Conservation (phyloP, 352 stramenopile species). For the Pythium pyrilobum region DNA sequence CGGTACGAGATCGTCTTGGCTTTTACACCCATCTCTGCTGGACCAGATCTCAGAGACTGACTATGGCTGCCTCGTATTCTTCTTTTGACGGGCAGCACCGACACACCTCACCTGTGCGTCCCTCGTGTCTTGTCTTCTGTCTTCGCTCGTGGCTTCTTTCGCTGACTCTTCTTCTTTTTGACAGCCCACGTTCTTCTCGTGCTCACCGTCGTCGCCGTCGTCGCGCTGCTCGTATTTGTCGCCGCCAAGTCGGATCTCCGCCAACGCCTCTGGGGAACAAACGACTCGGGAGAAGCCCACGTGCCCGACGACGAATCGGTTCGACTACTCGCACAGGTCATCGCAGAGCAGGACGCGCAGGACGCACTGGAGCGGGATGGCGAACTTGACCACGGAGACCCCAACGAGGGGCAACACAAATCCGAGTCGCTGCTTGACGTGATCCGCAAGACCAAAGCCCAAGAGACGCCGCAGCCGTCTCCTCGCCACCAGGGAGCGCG, state of each 20-base stretch:
- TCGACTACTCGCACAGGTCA: constrained; percentile 13
- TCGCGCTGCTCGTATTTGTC: constrained; percentile 16
- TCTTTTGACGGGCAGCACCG: constrained; percentile 2
- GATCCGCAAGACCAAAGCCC: constrained; percentile 28
- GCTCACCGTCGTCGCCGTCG: constrained; percentile 8
- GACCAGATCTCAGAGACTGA: too few relatives aligned
- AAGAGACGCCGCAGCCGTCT: constrained; percentile 2
- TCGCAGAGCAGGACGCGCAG: constrained; percentile 11
- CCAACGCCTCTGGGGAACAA: neutral
- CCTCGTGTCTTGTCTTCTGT: neutral
- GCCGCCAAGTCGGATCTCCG: constrained; percentile 20
- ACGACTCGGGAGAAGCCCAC: neutral
- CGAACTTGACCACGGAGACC: neutral
- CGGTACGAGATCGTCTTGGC: constrained; percentile 4
- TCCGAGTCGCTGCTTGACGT: constrained; percentile 21
- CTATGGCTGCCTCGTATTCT: neutral
- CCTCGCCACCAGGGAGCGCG: constrained; percentile 2
- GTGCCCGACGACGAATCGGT: constrained; percentile 23
- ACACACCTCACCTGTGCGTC: constrained; percentile 9
- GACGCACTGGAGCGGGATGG: neutral
- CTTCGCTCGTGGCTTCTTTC: neutral
- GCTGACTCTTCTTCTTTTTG: neutral
- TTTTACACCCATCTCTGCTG: neutral
- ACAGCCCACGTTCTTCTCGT: constrained; percentile 23
- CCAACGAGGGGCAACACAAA: constrained; percentile 5